Evolutionary conservation across 2,329 filamentous ascomycete species (phyloP), one percentile per base, ranked within the genome.

Genomic region (Zalaria obscura): DNA sequence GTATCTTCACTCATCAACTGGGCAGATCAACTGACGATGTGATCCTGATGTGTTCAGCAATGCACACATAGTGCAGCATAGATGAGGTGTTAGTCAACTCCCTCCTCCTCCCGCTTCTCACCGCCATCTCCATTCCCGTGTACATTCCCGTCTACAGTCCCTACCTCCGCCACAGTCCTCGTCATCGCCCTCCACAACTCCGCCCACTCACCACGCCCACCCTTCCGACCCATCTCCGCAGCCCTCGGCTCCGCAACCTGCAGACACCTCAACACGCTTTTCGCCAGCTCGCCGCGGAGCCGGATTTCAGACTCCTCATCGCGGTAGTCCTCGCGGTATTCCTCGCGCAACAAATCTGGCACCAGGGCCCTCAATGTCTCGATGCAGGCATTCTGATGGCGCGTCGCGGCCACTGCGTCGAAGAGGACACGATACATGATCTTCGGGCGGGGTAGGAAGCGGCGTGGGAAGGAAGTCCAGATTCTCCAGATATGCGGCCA

Each of bases 401-500:
- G 50, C 0, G 67, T 66, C 4, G 61, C 53, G 1, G 70, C 67
- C 40, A 77, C 64, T 27, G 63, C 53, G 9, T 55, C 48, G 52
- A 75, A 80, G 26, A 77, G 60, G 29, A 69, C 59, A 3, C 61
- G 56, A 52, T 83, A 84, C 47, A 80, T 63, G 10, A 55, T 53
- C n/a, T 62, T 52, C 0, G 70, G 68, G 18, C 78, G 72, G 1
- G 64, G 50, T 5, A 57, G 53, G 33, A 66, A 58, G 48, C 70
- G 68, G 34, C 70, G 64, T 9, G 76, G 60, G 3, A 74, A 67
- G 42, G 68, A 64, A 41, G 69, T 68, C 67, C 79, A 83, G 6
- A 68, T 53, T 18, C 73, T 65, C 76, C 75, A 81, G 51, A 83
- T 75, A 4, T 63, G 61, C 10, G 67, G 55, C 67, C 75, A 79